Conservation (phyloP, 768 basidiomycete species). For the Aureoboletus auriporus region DNA sequence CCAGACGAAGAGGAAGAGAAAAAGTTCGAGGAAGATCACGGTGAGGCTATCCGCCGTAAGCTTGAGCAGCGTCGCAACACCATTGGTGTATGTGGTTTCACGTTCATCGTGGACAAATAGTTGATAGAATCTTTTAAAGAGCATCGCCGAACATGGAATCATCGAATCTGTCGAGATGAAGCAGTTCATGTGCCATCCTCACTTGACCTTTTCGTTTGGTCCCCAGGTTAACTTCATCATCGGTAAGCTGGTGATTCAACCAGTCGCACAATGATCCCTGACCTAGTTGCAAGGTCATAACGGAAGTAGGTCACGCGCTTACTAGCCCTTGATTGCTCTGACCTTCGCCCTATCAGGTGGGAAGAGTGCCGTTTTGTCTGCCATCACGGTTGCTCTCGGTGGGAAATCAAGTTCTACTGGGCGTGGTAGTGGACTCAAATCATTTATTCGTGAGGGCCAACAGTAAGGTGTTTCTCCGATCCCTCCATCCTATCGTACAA, state of each 20-base stretch:
- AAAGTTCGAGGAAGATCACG: slow-evolving; percentile 59
- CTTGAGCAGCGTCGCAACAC: slow-evolving; percentile 42
- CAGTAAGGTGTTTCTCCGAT: slow-evolving; percentile 40
- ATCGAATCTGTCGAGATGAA: slow-evolving; percentile 83
- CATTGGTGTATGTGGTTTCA: slow-evolving; percentile 46
- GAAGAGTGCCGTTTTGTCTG: slow-evolving; percentile 92
- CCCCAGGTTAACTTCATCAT: slow-evolving; percentile 98
- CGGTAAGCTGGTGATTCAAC: slow-evolving; percentile 41
- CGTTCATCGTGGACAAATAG: slow-evolving; percentile 18
- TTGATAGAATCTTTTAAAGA: slow-evolving; percentile 38
- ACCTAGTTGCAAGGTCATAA: slow-evolving; percentile 63
- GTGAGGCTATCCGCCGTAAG: slow-evolving; percentile 50
- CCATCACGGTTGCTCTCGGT: slow-evolving; percentile 88
- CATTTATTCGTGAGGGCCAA: slow-evolving; percentile 83
- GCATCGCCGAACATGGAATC: slow-evolving; percentile 81
- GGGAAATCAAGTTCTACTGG: slow-evolving; percentile 93
- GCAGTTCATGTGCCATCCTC: slow-evolving; percentile 96
- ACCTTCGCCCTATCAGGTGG: slow-evolving; percentile 54
- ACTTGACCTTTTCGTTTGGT: slow-evolving; percentile 78
- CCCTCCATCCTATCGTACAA: slow-evolving; percentile 22
- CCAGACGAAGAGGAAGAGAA: slow-evolving; percentile 56
- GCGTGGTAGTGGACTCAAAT: slow-evolving; percentile 78
- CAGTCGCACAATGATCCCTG: background rate
- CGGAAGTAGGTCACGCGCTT: slow-evolving; percentile 63
- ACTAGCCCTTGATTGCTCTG: background rate